phyloP scores from a whole-genome alignment of 225 moss, liverwort and hornwort genomes.

The Pleurozium schreberi region DNA sequence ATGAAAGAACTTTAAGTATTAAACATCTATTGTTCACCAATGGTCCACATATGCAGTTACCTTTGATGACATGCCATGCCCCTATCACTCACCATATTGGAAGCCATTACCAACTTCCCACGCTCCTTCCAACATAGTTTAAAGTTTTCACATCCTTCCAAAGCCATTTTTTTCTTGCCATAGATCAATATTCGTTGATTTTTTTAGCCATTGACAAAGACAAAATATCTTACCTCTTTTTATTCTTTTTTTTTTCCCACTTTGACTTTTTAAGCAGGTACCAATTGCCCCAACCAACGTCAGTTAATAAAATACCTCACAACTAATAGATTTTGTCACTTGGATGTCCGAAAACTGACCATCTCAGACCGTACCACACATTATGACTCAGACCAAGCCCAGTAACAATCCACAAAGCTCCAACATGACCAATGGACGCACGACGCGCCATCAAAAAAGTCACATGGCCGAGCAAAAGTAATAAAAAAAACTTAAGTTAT shows the following conservation, averaged over 20 bases:
- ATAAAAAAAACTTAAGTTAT: too few relatives aligned
- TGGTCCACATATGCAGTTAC: accelerated
- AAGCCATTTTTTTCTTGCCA: not conserved
- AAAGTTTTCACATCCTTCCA: accelerated
- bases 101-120: not conserved
- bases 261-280: not conserved
- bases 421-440: not conserved
- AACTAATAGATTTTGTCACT: too few relatives aligned
- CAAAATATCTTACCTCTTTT: not conserved
- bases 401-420: not conserved
- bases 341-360: not conserved
- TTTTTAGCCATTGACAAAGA: not conserved
- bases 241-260: too few relatives aligned
- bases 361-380: not conserved
- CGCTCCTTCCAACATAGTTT: not conserved
- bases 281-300: too few relatives aligned
- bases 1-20: not conserved
- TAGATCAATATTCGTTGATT: not conserved
- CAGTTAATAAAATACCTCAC: too few relatives aligned
- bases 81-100: not conserved
- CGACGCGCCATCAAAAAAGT: not conserved
- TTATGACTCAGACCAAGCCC: not conserved
- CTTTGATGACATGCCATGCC: too few relatives aligned
- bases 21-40: too few relatives aligned
- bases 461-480: not conserved